Conservation (phyloP, 495 filamentous ascomycete species). For the Hypoxylon intermedium region DNA sequence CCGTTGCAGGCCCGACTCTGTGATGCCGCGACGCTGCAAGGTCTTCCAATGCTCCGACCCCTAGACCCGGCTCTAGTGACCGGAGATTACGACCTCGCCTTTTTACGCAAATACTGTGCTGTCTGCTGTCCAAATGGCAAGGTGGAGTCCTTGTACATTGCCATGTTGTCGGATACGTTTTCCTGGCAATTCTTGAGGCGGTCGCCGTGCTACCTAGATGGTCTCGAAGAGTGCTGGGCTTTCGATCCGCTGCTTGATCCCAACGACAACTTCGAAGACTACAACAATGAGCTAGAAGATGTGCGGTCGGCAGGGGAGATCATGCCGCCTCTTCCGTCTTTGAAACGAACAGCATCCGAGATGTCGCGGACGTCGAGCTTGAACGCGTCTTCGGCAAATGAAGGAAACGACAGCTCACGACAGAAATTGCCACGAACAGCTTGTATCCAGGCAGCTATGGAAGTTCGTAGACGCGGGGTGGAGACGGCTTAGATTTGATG, state of each 20-base stretch:
- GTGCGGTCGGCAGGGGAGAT: slow-evolving; percentile 59
- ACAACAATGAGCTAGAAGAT: slow-evolving; percentile 46
- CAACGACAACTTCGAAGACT: slow-evolving; percentile 45
- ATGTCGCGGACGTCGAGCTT: slow-evolving; percentile 58
- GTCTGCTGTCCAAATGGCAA: slow-evolving; percentile 58
- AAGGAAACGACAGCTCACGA: slow-evolving; percentile 40
- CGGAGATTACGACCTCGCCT: slow-evolving; percentile 53
- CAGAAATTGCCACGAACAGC: slow-evolving; percentile 42
- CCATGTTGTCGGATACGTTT: slow-evolving; percentile 57
- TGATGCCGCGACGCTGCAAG: slow-evolving; percentile 59
- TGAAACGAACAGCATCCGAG: slow-evolving; percentile 57
- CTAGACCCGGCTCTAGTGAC: slow-evolving; percentile 50
- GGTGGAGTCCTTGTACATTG: slow-evolving; percentile 63
- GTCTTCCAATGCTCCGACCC: slow-evolving; percentile 62
- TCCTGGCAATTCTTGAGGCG: slow-evolving; percentile 54
- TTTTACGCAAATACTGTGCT: slow-evolving; percentile 56
- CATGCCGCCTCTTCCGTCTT: slow-evolving; percentile 47
- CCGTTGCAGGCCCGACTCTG: slow-evolving; percentile 63
- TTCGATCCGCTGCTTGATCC: slow-evolving; percentile 57
- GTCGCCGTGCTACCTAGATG: slow-evolving; percentile 54
- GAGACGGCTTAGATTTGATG: slow-evolving; percentile 40
- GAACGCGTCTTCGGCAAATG: slow-evolving; percentile 35
- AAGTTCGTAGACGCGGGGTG: slow-evolving; percentile 42
- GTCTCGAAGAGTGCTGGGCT: slow-evolving; percentile 58
- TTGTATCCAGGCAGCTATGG: slow-evolving; percentile 37